Evolutionary conservation across 352 stramenopile species (phyloP), one percentile per base, ranked within the genome.

Genomic region (Saprolegnia diclina): DNA sequence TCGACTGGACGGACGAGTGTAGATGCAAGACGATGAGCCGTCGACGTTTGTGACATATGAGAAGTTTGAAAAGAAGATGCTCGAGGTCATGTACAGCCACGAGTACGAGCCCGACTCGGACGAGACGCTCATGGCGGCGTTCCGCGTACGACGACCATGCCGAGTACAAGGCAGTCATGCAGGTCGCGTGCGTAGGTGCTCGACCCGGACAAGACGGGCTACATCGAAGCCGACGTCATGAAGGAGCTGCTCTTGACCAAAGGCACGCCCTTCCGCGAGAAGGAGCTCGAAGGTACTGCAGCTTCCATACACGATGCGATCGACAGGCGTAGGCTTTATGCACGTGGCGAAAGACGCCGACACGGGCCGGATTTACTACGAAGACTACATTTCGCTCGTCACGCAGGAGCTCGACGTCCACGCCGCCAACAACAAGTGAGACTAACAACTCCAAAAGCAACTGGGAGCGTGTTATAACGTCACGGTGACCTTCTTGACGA

Each of bases 41-140:
- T 92, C 89, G 29, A 92, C 88, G 5, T 95, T 92, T 64, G 89
- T 97, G 24, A 81, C 85, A 44, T 96, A 94, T 68, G 80, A 92
- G n/a, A 86, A 82, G 52, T 97, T 97, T 57, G 89, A 97, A 76
- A 92, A 92, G 67, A 96, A 96, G 72, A 96, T 97, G 90, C 86
- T 97, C 48, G 87, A 97, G 50, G 87, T 97, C 59, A 71, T 97
- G 63, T 87, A 88, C 59, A 90, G 79, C 19, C 92, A 91, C 69
- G 81, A 94, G 65, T 97, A 94, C 74, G 84, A 94, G 56, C 87
- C 89, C 0, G 90, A 97, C 57, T 80, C 84, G 57, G 82, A 95
- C 64, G 90, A 97, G 72, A 86, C 89, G 35, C 71, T 97, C n/a
- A 75, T 97, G 26, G 76, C 82, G 32, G 88, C 88, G 13, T 94